These are phyloP conservation scores for Lactarius trivialis DNA, from an alignment of 768 basidiomycete species.

Conservation along the genomic window DNA sequence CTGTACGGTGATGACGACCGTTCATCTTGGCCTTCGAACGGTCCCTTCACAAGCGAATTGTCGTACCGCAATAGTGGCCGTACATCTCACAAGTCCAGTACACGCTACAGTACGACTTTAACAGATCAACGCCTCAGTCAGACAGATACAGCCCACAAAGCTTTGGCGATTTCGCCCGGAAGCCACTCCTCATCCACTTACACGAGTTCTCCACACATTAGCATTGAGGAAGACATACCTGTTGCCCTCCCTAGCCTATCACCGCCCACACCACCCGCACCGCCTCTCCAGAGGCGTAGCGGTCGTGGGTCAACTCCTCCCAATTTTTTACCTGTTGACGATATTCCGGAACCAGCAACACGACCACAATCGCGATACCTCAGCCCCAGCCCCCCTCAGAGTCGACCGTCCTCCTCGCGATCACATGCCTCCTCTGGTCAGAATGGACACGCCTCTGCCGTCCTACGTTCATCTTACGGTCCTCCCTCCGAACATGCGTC, in stretches of 20 bases:
- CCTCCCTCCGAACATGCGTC: constrained; percentile 13
- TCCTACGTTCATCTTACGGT: neutral
- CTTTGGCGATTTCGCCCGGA: constrained; percentile 31
- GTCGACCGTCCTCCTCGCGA: constrained; percentile 18
- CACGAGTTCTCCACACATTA: constrained; percentile 15
- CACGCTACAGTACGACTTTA: constrained; percentile 16
- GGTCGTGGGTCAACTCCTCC: neutral
- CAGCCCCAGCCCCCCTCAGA: constrained; percentile 21
- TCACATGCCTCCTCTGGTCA: constrained; percentile 7
- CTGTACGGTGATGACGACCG: constrained; percentile 66
- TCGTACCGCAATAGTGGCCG: constrained; percentile 5
- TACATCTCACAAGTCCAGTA: constrained; percentile 12
- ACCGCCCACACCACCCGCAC: constrained; percentile 1
- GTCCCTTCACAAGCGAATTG: constrained; percentile 25
- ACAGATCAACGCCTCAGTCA: constrained; percentile 18
- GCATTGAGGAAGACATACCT: constrained; percentile 8
- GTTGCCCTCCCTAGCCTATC: neutral
- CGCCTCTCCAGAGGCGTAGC: constrained; percentile 1
- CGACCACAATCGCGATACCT: constrained; percentile 15
- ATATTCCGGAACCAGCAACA: neutral
- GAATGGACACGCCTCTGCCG: neutral
- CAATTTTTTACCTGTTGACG: constrained; percentile 4
- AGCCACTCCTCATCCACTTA: constrained; percentile 24
- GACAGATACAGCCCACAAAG: constrained; percentile 33
- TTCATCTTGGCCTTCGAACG: constrained; percentile 23